phyloP scores from a whole-genome alignment of 257 asterid species.

The Solanum ossicruentum region DNA sequence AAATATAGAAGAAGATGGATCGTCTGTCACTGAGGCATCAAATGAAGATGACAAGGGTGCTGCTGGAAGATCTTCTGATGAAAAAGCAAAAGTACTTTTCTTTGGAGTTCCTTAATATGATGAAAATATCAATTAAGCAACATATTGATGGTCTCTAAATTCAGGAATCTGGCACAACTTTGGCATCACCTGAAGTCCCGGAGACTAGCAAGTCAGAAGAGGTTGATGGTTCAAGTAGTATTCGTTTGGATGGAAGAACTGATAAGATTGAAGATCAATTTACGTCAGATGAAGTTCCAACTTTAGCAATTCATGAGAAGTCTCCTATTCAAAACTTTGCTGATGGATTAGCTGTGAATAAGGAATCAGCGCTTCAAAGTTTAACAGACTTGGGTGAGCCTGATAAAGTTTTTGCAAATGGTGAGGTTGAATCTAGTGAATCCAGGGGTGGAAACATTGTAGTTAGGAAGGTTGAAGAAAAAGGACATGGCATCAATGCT shows the following conservation, averaged over 20 bases:
- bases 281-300: constrained; percentile 56
- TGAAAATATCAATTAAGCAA: neutral
- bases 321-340: constrained; percentile 23
- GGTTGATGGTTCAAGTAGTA: constrained; percentile 21
- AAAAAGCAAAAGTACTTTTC: constrained; percentile 33
- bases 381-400: constrained; percentile 24
- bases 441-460: constrained; percentile 24
- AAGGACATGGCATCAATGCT: constrained; percentile 32
- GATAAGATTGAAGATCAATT: constrained; percentile 34
- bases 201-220: constrained; percentile 30
- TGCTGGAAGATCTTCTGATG: constrained; percentile 38
- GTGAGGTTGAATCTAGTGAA: constrained; percentile 36
- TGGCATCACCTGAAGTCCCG: constrained; percentile 27
- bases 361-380: constrained; percentile 26
- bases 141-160: constrained; percentile 11
- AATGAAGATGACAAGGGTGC: constrained; percentile 33
- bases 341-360: constrained; percentile 18
- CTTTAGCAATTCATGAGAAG: constrained; percentile 60
- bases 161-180: constrained; percentile 40
- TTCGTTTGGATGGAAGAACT: constrained; percentile 26
- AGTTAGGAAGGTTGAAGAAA: constrained; percentile 33
- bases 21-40: constrained; percentile 30
- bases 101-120: neutral
- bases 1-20: constrained; percentile 67
- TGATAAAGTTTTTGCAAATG: constrained; percentile 37